Conservation (phyloP, 371 early-diverging fungal genomes). For the Coelomomyces lativittatus region DNA sequence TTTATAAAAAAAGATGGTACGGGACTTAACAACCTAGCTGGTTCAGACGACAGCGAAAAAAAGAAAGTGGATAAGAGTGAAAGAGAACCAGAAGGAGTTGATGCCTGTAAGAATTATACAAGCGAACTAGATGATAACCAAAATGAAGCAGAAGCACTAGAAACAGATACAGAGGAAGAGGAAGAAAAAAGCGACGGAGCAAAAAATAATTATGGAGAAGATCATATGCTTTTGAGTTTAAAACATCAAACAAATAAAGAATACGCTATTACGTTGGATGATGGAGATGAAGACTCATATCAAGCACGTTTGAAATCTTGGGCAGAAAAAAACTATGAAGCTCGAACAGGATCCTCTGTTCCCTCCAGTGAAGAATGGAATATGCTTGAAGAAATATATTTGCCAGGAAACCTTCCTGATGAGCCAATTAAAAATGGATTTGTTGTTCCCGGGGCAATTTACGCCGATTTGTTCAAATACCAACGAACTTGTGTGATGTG, state of each 20-base stretch:
- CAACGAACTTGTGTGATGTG: slow-evolving; percentile 78
- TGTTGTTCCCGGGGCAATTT: slow-evolving; percentile 64
- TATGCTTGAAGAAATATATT: slow-evolving; percentile 27
- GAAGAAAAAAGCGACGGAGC: too few relatives aligned
- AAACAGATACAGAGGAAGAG: too few relatives aligned
- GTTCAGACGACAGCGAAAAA: too few relatives aligned
- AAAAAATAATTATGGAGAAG: too few relatives aligned
- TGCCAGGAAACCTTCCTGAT: slow-evolving; percentile 39
- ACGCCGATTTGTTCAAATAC: slow-evolving; percentile 71
- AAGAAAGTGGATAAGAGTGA: too few relatives aligned
- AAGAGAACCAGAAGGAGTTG: too few relatives aligned
- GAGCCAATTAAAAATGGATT: slow-evolving; percentile 32
- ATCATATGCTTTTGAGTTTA: too few relatives aligned
- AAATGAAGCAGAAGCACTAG: too few relatives aligned
- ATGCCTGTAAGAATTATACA: too few relatives aligned
- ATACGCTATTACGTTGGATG: slow-evolving; percentile 13
- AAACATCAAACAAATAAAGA: slow-evolving; percentile 5
- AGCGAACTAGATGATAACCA: too few relatives aligned
- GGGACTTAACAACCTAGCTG: too few relatives aligned
- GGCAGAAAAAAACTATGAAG: slow-evolving; percentile 15
- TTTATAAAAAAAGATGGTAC: too few relatives aligned
- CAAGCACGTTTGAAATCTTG: slow-evolving; percentile 31
- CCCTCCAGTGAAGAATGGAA: slow-evolving; percentile 4
- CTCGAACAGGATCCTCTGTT: neutral
- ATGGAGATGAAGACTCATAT: slow-evolving; percentile 27